phyloP scores from a whole-genome alignment of 192 early-diverging fungal species.

The Chytriomyces sp. region DNA sequence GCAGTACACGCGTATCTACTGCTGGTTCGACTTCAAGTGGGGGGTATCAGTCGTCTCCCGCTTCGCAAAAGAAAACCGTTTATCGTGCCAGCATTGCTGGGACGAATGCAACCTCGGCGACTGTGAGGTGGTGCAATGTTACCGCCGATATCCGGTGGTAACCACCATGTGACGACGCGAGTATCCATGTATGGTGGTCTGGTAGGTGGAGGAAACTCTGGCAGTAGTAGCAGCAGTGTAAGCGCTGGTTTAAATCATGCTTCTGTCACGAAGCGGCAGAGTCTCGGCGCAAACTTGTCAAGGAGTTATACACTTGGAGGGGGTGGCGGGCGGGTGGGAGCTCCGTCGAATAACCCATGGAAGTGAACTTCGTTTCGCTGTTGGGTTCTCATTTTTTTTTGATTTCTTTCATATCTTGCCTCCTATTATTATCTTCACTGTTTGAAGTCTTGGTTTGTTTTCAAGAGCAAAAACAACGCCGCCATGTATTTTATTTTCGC shows the following conservation, averaged over 20 bases:
- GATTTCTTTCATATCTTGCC: not conserved
- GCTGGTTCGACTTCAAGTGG: not conserved
- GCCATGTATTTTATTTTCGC: conserved; percentile 2
- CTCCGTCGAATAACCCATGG: conserved; percentile 11
- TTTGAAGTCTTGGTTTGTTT: not conserved
- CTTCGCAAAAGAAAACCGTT: not conserved
- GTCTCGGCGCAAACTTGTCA: conserved; percentile 29
- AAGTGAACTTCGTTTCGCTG: not conserved
- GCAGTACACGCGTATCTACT: not conserved
- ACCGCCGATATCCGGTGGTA: conserved; percentile 14
- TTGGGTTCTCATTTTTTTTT: not conserved
- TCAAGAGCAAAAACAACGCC: not conserved
- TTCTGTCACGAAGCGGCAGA: conserved; percentile 12
- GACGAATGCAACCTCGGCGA: not conserved
- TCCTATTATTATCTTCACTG: not conserved
- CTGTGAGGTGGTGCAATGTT: not conserved
- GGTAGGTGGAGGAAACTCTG: conserved; percentile 1
- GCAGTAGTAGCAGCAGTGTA: not conserved
- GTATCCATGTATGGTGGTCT: conserved; percentile 25
- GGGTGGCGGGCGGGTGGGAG: not conserved
- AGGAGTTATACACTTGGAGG: conserved; percentile 29
- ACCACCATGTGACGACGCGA: conserved; percentile 9
- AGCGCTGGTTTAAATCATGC: not conserved
- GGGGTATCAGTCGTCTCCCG: not conserved
- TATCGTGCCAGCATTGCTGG: conserved; percentile 14